Evolutionary conservation across 495 filamentous ascomycete genomes (phyloP).

Genomic region (Bryoglossum gracile): DNA sequence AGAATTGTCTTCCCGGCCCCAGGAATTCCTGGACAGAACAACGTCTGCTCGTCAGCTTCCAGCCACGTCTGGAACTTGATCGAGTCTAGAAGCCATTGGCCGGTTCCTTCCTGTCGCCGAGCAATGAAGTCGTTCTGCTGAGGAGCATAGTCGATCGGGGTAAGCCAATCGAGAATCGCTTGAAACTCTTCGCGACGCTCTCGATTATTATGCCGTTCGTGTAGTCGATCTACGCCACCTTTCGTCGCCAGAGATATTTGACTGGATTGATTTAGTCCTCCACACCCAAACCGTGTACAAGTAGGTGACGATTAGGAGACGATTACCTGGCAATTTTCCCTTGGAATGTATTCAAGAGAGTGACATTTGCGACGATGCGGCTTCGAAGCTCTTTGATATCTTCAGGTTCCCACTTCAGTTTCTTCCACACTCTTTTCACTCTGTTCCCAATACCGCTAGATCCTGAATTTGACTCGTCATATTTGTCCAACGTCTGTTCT

Average conservation of each 20-base stretch:
- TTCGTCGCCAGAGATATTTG: too few species aligned
- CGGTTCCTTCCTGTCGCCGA: constrained; percentile 30
- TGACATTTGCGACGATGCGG: constrained; percentile 24
- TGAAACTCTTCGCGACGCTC: neutral
- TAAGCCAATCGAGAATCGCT: neutral
- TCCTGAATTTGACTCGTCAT: neutral
- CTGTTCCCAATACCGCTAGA: neutral
- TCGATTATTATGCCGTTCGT: too few species aligned
- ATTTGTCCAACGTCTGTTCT: constrained; percentile 1
- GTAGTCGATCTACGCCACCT: too few species aligned
- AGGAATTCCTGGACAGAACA: constrained; percentile 19
- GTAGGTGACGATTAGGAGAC: too few species aligned
- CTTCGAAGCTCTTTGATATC: constrained; percentile 25
- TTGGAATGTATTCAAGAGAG: constrained; percentile 17
- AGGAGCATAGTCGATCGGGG: constrained; percentile 19
- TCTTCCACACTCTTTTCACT: constrained; percentile 24
- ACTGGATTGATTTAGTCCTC: neutral
- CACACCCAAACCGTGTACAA: too few species aligned
- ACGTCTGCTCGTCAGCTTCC: constrained; percentile 15
- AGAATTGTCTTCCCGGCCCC: constrained; percentile 30
- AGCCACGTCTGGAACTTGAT: constrained; percentile 30
- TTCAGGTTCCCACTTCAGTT: constrained; percentile 27
- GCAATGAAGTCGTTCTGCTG: constrained; percentile 30
- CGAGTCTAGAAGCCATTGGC: constrained; percentile 33
- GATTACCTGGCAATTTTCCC: neutral